phyloP scores from a whole-genome alignment of 495 filamentous ascomycete genomes.

The Hypoxylon cercidicola region DNA sequence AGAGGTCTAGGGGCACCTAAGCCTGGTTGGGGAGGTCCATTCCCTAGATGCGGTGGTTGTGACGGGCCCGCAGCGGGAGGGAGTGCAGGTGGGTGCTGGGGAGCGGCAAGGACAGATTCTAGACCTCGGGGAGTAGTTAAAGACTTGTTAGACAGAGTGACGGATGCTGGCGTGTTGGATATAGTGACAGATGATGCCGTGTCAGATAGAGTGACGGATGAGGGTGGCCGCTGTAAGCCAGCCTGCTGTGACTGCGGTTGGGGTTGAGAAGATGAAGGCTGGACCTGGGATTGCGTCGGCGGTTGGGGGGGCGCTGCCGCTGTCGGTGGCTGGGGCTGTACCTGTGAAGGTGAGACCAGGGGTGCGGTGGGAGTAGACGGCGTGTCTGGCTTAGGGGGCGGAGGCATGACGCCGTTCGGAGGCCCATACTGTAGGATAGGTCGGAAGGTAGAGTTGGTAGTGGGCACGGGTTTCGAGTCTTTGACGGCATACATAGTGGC shows the following conservation, averaged over 20 bases:
- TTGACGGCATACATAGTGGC: slow-evolving; percentile 87
- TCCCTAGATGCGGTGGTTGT: slow-evolving; percentile 36
- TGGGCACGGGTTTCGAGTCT: slow-evolving; percentile 64
- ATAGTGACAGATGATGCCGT: too few relatives aligned
- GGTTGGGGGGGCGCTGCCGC: neutral
- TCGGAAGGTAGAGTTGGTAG: slow-evolving; percentile 54
- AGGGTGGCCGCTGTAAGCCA: slow-evolving; percentile 31
- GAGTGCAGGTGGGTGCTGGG: slow-evolving; percentile 40
- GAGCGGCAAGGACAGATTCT: slow-evolving; percentile 45
- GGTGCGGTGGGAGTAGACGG: slow-evolving; percentile 43
- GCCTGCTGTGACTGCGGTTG: slow-evolving; percentile 34
- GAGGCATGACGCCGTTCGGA: slow-evolving; percentile 67
- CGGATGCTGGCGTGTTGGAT: too few relatives aligned
- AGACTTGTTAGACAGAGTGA: slow-evolving; percentile 24
- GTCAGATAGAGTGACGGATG: too few relatives aligned
- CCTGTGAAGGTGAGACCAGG: slow-evolving; percentile 19
- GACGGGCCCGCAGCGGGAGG: slow-evolving; percentile 25
- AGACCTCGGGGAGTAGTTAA: slow-evolving; percentile 39
- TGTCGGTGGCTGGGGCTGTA: neutral
- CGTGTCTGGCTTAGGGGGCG: slow-evolving; percentile 60
- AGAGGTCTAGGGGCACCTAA: slow-evolving; percentile 33
- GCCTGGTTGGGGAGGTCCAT: slow-evolving; percentile 30
- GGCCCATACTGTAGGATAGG: slow-evolving; percentile 79
- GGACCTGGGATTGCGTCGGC: slow-evolving; percentile 33
- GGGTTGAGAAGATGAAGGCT: slow-evolving; percentile 22